Conservation (phyloP, 768 basidiomycete species). For the Baorangia bicolor region DNA sequence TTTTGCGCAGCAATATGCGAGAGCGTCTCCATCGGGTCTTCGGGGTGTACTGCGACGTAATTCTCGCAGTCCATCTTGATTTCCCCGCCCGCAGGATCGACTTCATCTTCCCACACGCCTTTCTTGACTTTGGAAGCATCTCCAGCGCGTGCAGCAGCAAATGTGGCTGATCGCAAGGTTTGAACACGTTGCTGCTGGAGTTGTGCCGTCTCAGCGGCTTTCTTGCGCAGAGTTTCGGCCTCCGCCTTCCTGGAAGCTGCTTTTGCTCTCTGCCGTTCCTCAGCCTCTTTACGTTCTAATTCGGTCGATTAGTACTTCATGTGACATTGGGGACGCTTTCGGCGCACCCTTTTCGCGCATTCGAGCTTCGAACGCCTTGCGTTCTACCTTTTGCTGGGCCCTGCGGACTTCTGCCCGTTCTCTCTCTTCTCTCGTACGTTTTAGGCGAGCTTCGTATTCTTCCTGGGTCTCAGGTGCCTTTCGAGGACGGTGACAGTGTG, state of each 20-base stretch:
- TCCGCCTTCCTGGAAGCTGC: slow-evolving; percentile 54
- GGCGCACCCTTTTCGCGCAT: slow-evolving; percentile 52
- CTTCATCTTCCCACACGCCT: slow-evolving; percentile 65
- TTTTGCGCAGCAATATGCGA: slow-evolving; percentile 61
- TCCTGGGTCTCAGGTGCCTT: slow-evolving; percentile 45
- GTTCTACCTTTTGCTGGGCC: slow-evolving; percentile 43
- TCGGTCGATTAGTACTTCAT: slow-evolving; percentile 11
- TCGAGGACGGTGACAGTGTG: slow-evolving; percentile 17
- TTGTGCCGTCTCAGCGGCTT: slow-evolving; percentile 48
- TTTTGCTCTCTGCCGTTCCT: slow-evolving; percentile 57
- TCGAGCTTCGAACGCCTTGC: slow-evolving; percentile 44
- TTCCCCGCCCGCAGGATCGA: slow-evolving; percentile 74
- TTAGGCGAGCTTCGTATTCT: slow-evolving; percentile 52
- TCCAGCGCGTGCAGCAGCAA: slow-evolving; percentile 61
- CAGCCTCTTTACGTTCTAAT: slow-evolving; percentile 51
- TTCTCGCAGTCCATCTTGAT: slow-evolving; percentile 53
- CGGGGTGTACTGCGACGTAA: slow-evolving; percentile 44
- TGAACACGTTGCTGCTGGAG: slow-evolving; percentile 52
- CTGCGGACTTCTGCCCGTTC: slow-evolving; percentile 50
- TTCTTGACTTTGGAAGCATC: slow-evolving; percentile 55
- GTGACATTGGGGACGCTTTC: neutral
- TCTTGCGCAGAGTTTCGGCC: slow-evolving; percentile 45
- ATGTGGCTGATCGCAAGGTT: slow-evolving; percentile 55
- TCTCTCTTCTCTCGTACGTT: slow-evolving; percentile 51
- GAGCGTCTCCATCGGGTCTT: slow-evolving; percentile 65